Evolutionary conservation across 2,329 filamentous ascomycete genomes (phyloP).

Genomic region (Alternaria sp.): DNA sequence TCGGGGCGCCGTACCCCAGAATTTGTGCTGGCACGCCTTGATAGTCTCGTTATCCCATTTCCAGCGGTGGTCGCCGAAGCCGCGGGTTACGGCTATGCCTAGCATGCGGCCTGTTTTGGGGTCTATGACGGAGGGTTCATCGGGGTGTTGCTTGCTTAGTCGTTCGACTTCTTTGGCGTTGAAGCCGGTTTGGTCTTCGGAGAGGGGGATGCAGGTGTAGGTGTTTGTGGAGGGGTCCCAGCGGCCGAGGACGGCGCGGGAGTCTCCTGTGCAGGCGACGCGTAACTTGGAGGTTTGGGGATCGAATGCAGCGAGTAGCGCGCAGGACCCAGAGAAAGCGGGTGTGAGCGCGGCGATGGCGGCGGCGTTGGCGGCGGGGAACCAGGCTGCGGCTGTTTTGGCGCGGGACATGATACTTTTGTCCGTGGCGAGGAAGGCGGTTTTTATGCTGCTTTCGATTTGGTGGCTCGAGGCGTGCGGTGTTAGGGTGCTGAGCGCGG

Average conservation of each 20-base stretch:
- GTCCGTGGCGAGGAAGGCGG: conserved; percentile 64
- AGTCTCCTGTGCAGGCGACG: conserved; percentile 72
- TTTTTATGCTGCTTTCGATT: conserved; percentile 63
- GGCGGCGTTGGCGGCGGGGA: conserved; percentile 39
- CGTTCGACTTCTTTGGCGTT: conserved; percentile 65
- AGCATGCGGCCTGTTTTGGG: conserved; percentile 64
- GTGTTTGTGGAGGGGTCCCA: conserved; percentile 51
- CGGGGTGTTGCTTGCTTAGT: conserved; percentile 65
- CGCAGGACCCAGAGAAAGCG: conserved; percentile 65
- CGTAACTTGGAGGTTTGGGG: conserved; percentile 59
- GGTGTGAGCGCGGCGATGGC: conserved; percentile 42
- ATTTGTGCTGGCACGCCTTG: conserved; percentile 53
- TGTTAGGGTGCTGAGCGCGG: conserved; percentile 41
- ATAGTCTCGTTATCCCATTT: conserved; percentile 66
- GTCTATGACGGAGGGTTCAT: conserved; percentile 63
- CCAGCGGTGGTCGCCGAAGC: conserved; percentile 72
- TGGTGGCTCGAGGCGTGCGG: conserved; percentile 51
- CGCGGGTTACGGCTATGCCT: conserved; percentile 67
- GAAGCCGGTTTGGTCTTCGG: conserved; percentile 70
- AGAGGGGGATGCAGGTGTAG: conserved; percentile 63
- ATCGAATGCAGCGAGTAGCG: conserved; percentile 68
- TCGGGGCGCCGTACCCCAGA: conserved; percentile 56
- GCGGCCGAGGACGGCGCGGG: conserved; percentile 67
- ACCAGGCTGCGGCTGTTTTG: conserved; percentile 47
- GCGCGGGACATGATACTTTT: conserved; percentile 59